phyloP scores from a whole-genome alignment of 768 basidiomycete species.

The Leccinum uliginosum region DNA sequence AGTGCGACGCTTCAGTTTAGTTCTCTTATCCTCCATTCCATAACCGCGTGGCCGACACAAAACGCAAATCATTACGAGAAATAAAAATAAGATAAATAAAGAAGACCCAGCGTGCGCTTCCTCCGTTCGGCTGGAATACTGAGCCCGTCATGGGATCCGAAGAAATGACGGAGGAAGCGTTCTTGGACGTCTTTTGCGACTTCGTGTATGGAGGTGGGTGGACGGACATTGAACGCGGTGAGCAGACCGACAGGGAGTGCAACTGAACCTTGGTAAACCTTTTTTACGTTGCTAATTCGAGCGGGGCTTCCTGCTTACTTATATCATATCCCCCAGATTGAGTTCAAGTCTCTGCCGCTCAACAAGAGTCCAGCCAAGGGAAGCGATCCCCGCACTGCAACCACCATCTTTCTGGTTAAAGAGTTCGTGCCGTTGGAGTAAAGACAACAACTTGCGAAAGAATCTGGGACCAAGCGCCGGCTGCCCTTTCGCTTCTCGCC shows the following conservation, averaged over 20 bases:
- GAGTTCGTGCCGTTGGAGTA: slow-evolving; percentile 92
- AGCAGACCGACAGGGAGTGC: slow-evolving; percentile 75
- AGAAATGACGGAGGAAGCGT: slow-evolving; percentile 85
- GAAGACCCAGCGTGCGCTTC: slow-evolving; percentile 68
- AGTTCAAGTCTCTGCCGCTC: slow-evolving; percentile 75
- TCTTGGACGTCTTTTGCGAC: slow-evolving; percentile 83
- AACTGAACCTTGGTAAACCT: slow-evolving; percentile 84
- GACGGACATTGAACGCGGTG: slow-evolving; percentile 71
- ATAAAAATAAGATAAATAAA: no score
- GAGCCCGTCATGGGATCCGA: slow-evolving; percentile 76
- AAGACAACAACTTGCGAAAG: slow-evolving; percentile 63
- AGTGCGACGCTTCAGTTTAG: slow-evolving; percentile 80
- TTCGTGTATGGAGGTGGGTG: slow-evolving; percentile 80
- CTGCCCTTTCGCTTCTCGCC: slow-evolving; percentile 67
- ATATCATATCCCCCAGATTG: slow-evolving; percentile 66
- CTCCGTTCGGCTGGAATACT: slow-evolving; percentile 91
- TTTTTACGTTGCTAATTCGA: slow-evolving; percentile 5
- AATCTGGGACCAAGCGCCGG: slow-evolving; percentile 50
- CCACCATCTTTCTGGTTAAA: slow-evolving; percentile 79
- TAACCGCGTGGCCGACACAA: slow-evolving; percentile 71
- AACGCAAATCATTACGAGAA: slow-evolving; percentile 68
- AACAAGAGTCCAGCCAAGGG: slow-evolving; percentile 14
- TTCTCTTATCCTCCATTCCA: slow-evolving; percentile 47
- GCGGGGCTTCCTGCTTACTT: slow-evolving; percentile 1
- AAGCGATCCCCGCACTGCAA: slow-evolving; percentile 67